Base-by-base conservation (phyloP, 371 early-diverging fungal genomes). In the Cokeromyces recurvatus region DNA sequence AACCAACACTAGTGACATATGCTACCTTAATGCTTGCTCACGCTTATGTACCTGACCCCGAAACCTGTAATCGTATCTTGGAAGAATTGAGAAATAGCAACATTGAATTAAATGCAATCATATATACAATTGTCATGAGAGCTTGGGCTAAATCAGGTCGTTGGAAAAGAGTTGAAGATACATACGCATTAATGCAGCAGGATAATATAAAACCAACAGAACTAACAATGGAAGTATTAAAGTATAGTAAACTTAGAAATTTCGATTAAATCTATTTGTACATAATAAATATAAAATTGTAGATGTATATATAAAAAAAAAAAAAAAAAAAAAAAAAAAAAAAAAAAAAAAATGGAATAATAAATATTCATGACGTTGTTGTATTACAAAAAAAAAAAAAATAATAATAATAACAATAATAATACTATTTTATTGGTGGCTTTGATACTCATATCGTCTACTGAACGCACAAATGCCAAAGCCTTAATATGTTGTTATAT, bases 41-140 rank as follows among this genome's bases (percentile, higher is more conserved):
- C 39, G 64, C 71, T 12, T 74, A 59, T 53, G 59, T 67, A 14
- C 71, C 71, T 20, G 68, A 74, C 48, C 74, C 74, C 12, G 49
- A 68, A 23, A 43, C 68, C 4, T 74, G 74, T 29, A 32, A 31
- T 3, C 35, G 46, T 20, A 74, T 74, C 4, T 41, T 70, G 22
- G 23, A 55, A 3, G 64, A 70, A 41, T 40, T 74, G 19, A 68
- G 58, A 31, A 43, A 32, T 0, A 46, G 38, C 19, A 49, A 51
- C 2, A 19, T 71, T 21, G 42, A 62, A 29, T 31, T 60, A 1
- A 74, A 70, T 46, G 68, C 55, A 24, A 63, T 64, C 2, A 22
- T 57, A 8, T 74, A 74, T 48, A 74, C 68, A 14, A 74, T 74
- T 46, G 51, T 62, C 1, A 71, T 74, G 65, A 60, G 69, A 20